Percentiles rank a stretch among this genome's conserved stretches.
These are phyloP conservation scores for Cicer pinnatifidum DNA, from an alignment of 306 rosid genomes.

Conservation along the genomic window DNA sequence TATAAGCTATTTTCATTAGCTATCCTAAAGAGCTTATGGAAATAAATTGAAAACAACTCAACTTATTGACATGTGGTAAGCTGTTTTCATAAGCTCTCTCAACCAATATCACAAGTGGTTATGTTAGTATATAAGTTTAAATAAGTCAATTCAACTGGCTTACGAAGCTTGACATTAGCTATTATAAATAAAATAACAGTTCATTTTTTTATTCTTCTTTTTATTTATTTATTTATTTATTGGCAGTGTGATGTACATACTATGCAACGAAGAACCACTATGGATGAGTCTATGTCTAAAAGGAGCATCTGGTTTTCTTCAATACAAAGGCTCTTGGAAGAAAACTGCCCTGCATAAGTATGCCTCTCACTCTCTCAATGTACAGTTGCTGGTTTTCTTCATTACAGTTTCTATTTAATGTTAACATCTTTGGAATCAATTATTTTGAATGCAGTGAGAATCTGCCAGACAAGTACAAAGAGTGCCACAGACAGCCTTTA, in stretches of 20 bases:
- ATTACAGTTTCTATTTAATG: conserved; percentile 25
- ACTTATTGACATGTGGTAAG: no score
- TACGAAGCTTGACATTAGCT: background rate
- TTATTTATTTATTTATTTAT: background rate
- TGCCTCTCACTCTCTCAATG: conserved; percentile 33
- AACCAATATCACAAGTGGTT: no score
- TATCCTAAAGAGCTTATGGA: no score
- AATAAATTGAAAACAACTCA: no score
- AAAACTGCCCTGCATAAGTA: conserved; percentile 77
- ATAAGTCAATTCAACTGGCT: no score
- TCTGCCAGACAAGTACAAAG: conserved; percentile 49
- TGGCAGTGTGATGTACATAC: conserved; percentile 83
- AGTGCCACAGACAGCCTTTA: conserved; percentile 49
- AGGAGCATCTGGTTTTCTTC: conserved; percentile 63
- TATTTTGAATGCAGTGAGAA: conserved; percentile 65
- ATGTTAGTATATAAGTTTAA: no score
- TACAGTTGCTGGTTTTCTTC: conserved; percentile 17
- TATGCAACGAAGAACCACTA: conserved; percentile 88
- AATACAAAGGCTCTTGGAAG: conserved; percentile 91
- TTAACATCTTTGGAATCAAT: conserved; percentile 29
- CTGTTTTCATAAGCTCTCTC: no score
- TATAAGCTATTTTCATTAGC: no score
- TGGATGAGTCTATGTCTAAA: conserved; percentile 86
- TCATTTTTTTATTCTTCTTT: background rate
- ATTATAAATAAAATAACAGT: background rate